phyloP scores from a whole-genome alignment of 352 stramenopile genomes.

The Phytophthora sansomeana region DNA sequence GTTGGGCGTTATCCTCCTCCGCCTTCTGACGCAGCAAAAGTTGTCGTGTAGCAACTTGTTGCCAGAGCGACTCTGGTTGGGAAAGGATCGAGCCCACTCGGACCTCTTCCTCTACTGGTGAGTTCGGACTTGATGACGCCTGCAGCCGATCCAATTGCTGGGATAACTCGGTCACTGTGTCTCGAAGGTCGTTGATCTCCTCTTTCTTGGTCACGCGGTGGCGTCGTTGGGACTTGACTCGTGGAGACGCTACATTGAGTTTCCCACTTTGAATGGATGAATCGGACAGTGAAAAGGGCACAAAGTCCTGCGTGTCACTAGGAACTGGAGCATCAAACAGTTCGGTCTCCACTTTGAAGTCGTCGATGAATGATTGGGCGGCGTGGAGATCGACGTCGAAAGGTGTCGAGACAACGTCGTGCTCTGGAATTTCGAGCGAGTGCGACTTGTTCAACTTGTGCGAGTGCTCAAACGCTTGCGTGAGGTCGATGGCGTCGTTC shows the following conservation, averaged over 20 bases:
- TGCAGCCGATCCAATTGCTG: slow-evolving; percentile 34
- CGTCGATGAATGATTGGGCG: slow-evolving; percentile 23
- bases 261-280: neutral
- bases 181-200: slow-evolving; percentile 38
- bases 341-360: slow-evolving; percentile 26
- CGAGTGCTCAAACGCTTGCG: slow-evolving; percentile 23
- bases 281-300: slow-evolving; percentile 1
- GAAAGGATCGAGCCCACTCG: slow-evolving; percentile 18
- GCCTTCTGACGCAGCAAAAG: slow-evolving; percentile 26
- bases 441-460: slow-evolving; percentile 28
- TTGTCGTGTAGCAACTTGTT: slow-evolving; percentile 32
- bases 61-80: slow-evolving; percentile 32
- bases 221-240: slow-evolving; percentile 1
- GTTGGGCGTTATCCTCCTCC: slow-evolving; percentile 25
- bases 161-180: slow-evolving; percentile 31
- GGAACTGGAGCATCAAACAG: slow-evolving; percentile 13
- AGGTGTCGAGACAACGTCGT: neutral
- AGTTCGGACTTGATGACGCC: slow-evolving; percentile 18
- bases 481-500: slow-evolving; percentile 18
- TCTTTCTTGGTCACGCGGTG: slow-evolving; percentile 32
- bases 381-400: slow-evolving; percentile 25
- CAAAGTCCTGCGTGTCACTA: slow-evolving; percentile 1
- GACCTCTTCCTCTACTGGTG: slow-evolving; percentile 12
- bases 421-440: slow-evolving; percentile 30
- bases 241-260: neutral